Percentiles rank a stretch among this genome's conserved stretches.
Conservation (phyloP, 192 early-diverging fungal species). For the Podila horticola region DNA sequence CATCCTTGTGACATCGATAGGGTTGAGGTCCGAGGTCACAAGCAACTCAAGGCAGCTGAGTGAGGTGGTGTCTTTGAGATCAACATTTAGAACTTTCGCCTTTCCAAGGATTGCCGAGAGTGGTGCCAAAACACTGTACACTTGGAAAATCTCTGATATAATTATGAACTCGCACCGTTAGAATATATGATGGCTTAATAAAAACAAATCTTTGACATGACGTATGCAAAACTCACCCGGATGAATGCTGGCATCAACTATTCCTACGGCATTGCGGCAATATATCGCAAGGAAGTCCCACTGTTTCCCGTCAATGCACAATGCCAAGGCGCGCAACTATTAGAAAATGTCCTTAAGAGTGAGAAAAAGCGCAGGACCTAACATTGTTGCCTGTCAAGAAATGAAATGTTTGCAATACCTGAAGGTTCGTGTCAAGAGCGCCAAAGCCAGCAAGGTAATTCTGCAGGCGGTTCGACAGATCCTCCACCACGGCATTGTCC, state of each 20-base stretch:
- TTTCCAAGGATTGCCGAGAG: constrained; percentile 17
- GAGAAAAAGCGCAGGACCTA: too few relatives aligned
- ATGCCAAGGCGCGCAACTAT: constrained; percentile 29
- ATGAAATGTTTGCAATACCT: constrained; percentile 1
- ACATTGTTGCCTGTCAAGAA: too few relatives aligned
- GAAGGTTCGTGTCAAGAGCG: constrained; percentile 23
- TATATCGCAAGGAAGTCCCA: constrained; percentile 42
- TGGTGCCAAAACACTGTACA: constrained; percentile 34
- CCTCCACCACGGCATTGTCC: constrained; percentile 13
- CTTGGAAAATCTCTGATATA: constrained; percentile 29
- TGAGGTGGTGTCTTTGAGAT: constrained; percentile 27
- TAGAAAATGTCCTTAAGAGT: not conserved
- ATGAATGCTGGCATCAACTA: constrained; percentile 11
- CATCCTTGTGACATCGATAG: constrained; percentile 22
- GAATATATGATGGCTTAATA: not conserved
- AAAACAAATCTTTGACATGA: not conserved
- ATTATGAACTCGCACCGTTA: not conserved
- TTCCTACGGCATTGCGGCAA: constrained; percentile 21
- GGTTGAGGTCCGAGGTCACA: constrained; percentile 24
- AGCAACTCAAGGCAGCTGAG: constrained; percentile 26
- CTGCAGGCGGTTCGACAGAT: constrained; percentile 18
- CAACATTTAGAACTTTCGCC: constrained; percentile 15
- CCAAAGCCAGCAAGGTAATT: constrained; percentile 17
- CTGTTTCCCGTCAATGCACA: constrained; percentile 30
- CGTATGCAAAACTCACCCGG: constrained; percentile 14